Evolutionary conservation across 305 asterid genomes (phyloP).

Genomic region (Rubia peregrina): DNA sequence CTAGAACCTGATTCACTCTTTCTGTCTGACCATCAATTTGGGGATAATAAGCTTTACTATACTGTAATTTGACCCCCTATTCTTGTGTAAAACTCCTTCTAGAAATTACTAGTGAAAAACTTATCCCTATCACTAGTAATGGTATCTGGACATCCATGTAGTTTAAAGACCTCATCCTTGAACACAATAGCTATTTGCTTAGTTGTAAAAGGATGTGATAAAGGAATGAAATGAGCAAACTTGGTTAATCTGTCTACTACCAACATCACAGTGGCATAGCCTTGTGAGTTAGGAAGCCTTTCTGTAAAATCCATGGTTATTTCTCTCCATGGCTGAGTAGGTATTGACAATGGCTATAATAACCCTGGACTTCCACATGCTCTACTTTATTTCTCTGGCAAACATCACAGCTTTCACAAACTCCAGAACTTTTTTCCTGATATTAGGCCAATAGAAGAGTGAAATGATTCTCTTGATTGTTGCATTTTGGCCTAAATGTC

Average conservation of each 20-base stretch:
- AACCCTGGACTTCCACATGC: not conserved
- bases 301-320: not conserved
- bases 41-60: not conserved
- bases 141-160: not conserved
- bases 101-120: not conserved
- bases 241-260: slow-evolving; percentile 4
- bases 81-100: not conserved
- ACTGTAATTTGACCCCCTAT: not conserved
- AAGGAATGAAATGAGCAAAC: not conserved
- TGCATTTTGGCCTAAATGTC: not conserved
- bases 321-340: not conserved
- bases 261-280: not conserved
- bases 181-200: not conserved
- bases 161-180: not conserved
- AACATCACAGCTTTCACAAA: not conserved
- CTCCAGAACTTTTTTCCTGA: not conserved
- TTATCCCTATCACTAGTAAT: slow-evolving; percentile 3
- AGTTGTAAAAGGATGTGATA: not conserved
- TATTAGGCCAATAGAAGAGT: not conserved
- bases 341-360: not conserved
- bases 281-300: not conserved
- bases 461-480: not conserved
- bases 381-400: not conserved
- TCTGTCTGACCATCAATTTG: not conserved
- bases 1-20: not conserved